phyloP scores from a whole-genome alignment of 2,329 filamentous ascomycete genomes.

The Fusarium penzigii region DNA sequence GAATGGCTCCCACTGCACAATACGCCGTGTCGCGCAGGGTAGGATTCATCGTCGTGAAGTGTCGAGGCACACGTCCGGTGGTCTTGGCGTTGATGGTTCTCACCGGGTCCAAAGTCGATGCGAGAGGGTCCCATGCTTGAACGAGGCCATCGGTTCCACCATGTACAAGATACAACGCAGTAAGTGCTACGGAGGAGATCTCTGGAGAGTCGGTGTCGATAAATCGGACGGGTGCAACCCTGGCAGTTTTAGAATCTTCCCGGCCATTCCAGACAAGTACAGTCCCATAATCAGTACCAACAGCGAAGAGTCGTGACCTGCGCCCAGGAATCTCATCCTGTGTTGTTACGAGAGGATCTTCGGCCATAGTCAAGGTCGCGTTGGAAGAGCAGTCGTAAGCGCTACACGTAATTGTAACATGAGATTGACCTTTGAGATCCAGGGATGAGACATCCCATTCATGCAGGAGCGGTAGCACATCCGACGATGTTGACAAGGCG shows the following conservation, averaged over 20 bases:
- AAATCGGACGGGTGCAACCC: slow-evolving; percentile 69
- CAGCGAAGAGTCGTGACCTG: slow-evolving; percentile 75
- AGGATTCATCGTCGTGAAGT: slow-evolving; percentile 57
- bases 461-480: slow-evolving; percentile 23
- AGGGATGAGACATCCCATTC: slow-evolving; percentile 34
- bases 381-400: slow-evolving; percentile 75
- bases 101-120: slow-evolving; percentile 74
- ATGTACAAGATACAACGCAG: slow-evolving; percentile 85
- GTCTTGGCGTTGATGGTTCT: slow-evolving; percentile 86
- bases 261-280: slow-evolving; percentile 86
- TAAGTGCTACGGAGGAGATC: slow-evolving; percentile 79
- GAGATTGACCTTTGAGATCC: slow-evolving; percentile 58
- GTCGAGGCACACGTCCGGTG: slow-evolving; percentile 77
- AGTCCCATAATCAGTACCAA: slow-evolving; percentile 77
- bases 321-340: slow-evolving; percentile 77
- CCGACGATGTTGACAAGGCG: slow-evolving; percentile 20
- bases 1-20: slow-evolving; percentile 80
- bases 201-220: slow-evolving; percentile 90
- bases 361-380: slow-evolving; percentile 68
- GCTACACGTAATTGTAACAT: slow-evolving; percentile 66
- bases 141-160: slow-evolving; percentile 94
- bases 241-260: slow-evolving; percentile 47
- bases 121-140: slow-evolving; percentile 95
- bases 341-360: slow-evolving; percentile 66
- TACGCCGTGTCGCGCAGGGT: slow-evolving; percentile 70